Percentiles rank a stretch among this genome's conserved stretches.
Conservation (phyloP, 305 asterid species). For the Ajuga reptans region DNA sequence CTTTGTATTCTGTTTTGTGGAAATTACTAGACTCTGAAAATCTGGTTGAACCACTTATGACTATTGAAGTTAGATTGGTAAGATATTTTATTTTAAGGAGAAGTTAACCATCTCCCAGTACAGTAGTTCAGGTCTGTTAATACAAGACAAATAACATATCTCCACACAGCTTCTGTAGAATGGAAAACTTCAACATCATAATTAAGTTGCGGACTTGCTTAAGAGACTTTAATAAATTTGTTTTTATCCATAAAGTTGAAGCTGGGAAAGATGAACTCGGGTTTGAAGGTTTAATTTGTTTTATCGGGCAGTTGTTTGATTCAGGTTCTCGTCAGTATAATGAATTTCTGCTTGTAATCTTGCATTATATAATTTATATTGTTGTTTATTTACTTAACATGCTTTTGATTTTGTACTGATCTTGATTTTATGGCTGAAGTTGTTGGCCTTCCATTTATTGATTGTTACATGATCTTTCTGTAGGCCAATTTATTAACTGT, state of each 20-base stretch:
- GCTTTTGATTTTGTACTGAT: constrained; percentile 1
- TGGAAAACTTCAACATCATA: constrained; percentile 6
- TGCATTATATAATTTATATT: not conserved
- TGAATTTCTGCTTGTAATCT: constrained; percentile 11
- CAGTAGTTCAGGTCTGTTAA: not conserved
- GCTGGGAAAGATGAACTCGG: not conserved
- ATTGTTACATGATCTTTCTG: constrained; percentile 21
- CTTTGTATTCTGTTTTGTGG: constrained; percentile 75
- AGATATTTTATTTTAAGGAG: constrained; percentile 27
- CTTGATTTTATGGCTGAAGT: not conserved
- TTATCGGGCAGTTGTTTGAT: not conserved
- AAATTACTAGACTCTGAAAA: constrained; percentile 71
- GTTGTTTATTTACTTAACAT: not conserved
- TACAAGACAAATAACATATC: constrained; percentile 5
- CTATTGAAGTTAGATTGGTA: constrained; percentile 78
- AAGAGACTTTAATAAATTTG: not conserved
- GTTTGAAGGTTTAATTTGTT: constrained; percentile 1
- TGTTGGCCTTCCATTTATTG: constrained; percentile 6
- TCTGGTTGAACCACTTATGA: constrained; percentile 59
- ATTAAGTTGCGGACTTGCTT: constrained; percentile 6
- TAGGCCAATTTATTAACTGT: constrained; percentile 39
- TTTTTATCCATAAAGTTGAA: not conserved
- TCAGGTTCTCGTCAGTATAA: not conserved
- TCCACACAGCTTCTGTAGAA: not conserved
- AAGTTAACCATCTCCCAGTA: not conserved